Percentiles rank a stretch among this genome's conserved stretches.
Evolutionary conservation across 2,329 filamentous ascomycete species (phyloP).

Genomic region (Fusarium devonianum): DNA sequence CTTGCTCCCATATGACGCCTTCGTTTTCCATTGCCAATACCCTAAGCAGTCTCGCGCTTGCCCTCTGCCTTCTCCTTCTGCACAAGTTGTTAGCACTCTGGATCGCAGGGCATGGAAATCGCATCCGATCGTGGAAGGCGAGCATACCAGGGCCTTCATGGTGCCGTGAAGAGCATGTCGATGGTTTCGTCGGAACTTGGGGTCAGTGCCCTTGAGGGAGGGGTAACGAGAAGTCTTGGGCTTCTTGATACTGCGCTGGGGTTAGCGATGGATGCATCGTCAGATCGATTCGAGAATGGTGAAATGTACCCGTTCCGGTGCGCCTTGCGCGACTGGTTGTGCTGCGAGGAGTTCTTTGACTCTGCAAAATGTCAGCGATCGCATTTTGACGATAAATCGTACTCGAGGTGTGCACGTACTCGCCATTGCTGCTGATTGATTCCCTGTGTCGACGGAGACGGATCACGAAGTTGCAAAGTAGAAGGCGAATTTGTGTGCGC

Average conservation of each 20-base stretch:
- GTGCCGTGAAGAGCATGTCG: slow-evolving; percentile 99
- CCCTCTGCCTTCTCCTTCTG: slow-evolving; percentile 98
- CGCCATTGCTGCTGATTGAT: slow-evolving; percentile 51
- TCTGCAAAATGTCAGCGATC: slow-evolving; percentile 62
- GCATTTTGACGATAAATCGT: not conserved
- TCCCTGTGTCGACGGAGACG: slow-evolving; percentile 40
- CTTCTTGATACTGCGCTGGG: slow-evolving; percentile 92
- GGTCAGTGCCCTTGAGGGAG: slow-evolving; percentile 97
- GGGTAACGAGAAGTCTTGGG: slow-evolving; percentile 99
- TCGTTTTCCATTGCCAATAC: slow-evolving; percentile 23
- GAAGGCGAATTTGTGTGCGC: slow-evolving; percentile 45
- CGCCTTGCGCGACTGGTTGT: slow-evolving; percentile 98
- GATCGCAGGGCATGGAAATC: not conserved
- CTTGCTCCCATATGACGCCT: slow-evolving; percentile 37
- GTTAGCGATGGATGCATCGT: slow-evolving; percentile 26
- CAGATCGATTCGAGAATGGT: not conserved
- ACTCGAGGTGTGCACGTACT: slow-evolving; percentile 43
- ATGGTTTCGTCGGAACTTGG: slow-evolving; percentile 99
- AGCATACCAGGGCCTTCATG: slow-evolving; percentile 91
- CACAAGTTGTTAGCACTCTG: slow-evolving; percentile 46
- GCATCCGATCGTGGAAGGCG: slow-evolving; percentile 11
- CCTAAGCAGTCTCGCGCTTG: slow-evolving; percentile 86
- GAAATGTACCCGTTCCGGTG: slow-evolving; percentile 94
- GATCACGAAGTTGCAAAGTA: slow-evolving; percentile 40
- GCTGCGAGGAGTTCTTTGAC: slow-evolving; percentile 99